Base-by-base conservation (phyloP, 352 stramenopile genomes). In the Peronospora belbahrii region DNA sequence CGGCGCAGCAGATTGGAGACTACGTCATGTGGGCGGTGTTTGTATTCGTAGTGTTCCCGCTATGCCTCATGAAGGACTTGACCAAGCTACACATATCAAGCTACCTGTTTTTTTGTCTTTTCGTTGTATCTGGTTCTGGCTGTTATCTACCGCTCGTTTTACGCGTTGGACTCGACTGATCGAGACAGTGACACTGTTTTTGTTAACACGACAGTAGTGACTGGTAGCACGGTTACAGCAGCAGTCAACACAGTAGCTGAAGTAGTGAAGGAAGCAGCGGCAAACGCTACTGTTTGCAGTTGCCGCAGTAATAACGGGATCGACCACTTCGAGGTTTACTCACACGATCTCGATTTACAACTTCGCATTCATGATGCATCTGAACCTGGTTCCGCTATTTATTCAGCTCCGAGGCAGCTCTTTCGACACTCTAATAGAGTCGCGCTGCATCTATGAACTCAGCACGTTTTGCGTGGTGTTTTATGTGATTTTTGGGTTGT, bases 301-400 rank as follows among this genome's bases (percentile, higher is more conserved):
- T 59, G 13, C 52, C 62, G n/a, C 64, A 22, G 27, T 63, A 7
- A 55, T 77, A 7, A 30, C 42, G 2, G 71, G 65, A 9, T 57
- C 59, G 2, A 13, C 37, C 0, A 62, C 83, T 19, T 71, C 62
- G 8, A 74, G 72, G 6, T 65, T 74, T 34, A 47, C 71, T 10
- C 71, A 84, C 45, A 55, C 68, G 2, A 55, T 86, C 31, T 85
- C 74, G 15, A 83, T 91, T 57, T 88, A 80, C 66, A 88, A 79
- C 48, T 88, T 84, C 48, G 74, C 74, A n/a, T 91, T 88, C 56
- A 86, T 88, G 74, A 83, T 86, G 70, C 79, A 91, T 18, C 45
- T 91, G 47, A 91, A 91, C 50, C 52, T 91, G 11, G 49, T 88
- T 15, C 76, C 79, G 56, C 59, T 88, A 10, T 88, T 86, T 48